phyloP scores from a whole-genome alignment of 208 protist species.

The Trichomonas gallinae region DNA sequence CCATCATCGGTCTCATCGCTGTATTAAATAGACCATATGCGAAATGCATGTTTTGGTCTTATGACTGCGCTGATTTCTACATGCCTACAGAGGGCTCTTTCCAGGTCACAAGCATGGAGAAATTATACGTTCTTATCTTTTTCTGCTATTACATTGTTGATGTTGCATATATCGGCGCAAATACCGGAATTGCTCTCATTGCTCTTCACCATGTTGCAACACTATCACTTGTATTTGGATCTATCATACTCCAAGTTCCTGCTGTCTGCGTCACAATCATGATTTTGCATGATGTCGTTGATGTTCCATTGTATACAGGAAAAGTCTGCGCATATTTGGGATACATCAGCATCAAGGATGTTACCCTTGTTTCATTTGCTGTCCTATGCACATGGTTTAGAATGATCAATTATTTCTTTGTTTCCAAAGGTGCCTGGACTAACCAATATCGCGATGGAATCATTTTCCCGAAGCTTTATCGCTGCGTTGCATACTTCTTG shows the following conservation, averaged over 20 bases:
- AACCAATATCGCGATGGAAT: neutral
- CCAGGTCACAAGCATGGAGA: neutral
- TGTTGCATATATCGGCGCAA: neutral
- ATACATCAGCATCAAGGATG: neutral
- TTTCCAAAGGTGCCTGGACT: neutral
- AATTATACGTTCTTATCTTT: neutral
- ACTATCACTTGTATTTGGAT: neutral
- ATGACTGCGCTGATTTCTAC: neutral
- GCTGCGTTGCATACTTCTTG: neutral
- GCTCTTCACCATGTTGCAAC: neutral
- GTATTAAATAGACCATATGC: neutral
- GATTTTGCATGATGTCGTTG: neutral
- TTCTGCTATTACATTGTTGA: neutral
- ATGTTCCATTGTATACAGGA: constrained; percentile 3
- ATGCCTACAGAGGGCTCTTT: neutral
- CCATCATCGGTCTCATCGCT: neutral
- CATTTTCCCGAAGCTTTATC: neutral
- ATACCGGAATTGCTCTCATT: neutral
- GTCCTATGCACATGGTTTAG: constrained; percentile 3
- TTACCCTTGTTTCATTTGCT: neutral
- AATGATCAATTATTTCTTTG: neutral
- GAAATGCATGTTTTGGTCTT: neutral
- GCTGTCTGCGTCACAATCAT: neutral
- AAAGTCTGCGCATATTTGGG: neutral
- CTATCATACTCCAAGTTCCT: neutral